Evolutionary conservation across 441 rosid genomes (phyloP), one percentile per base, ranked within the genome.

Genomic region (Viola pubescens): DNA sequence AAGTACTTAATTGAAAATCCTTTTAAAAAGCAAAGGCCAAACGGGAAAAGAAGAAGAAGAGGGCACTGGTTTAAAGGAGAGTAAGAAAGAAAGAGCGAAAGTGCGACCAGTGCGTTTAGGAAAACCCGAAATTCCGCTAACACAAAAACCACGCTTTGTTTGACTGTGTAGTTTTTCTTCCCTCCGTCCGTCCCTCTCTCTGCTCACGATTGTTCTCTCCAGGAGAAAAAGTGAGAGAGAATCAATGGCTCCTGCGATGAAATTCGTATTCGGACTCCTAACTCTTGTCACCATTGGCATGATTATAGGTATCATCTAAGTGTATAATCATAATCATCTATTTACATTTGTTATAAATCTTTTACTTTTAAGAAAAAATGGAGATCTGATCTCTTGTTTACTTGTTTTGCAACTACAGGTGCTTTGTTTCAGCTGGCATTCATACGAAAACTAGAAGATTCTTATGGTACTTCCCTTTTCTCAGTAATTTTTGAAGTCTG

Each of bases 261-360:
- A 77, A 70, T 80, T 88, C 65, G 82, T 87, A 37, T 73, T 89
- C 63, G 97, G 91, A 43, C 84, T 91, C 48, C 68, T 91, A 48
- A 81, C 97, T 47, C 81, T 91, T 72, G 97, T 91, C 76, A 82
- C 95, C n/a, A 67, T 79, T 60, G 98, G 97, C 54, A 91, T 89
- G 97, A 85, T 91, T 64, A 76, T 85, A 72, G 98, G 95, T 91
- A 72, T 50, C 60, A 72, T 50, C 60, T 54, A 12, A 11, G 60
- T 42, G 11, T 19, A 19, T 14, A 12, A n/a, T 9, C 19, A 37
- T 38, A 3, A 26, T 10, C 37, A 34, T 34, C 41, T 39, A 5
- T 11, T 12, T 10, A n/a, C 8, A 14, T 7, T 48, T n/a, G 7
- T 37, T 51, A 52, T 26, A 26, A 4, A 56, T 56, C 61, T 40